Conservation (phyloP, 2,329 filamentous ascomycete genomes). For the Cladosporium cucumerinum region DNA sequence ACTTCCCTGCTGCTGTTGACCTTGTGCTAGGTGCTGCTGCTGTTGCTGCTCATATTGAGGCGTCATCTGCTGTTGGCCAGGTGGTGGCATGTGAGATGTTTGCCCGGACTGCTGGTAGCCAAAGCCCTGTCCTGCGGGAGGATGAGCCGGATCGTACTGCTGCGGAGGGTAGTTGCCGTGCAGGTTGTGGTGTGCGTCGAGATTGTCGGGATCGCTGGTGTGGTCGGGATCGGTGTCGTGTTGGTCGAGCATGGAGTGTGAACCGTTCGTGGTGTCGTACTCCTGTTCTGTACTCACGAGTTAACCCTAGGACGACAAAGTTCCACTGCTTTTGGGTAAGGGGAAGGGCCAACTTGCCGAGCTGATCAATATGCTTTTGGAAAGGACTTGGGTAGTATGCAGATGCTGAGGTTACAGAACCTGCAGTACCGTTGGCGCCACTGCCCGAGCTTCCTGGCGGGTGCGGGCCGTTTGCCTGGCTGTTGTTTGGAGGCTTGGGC, state of each 20-base stretch:
- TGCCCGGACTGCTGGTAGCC: slow-evolving; percentile 18
- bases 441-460: slow-evolving; percentile 30
- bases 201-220: slow-evolving; percentile 17
- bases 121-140: slow-evolving; percentile 18
- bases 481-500: slow-evolving; percentile 25
- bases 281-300: slow-evolving; percentile 80
- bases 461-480: slow-evolving; percentile 19
- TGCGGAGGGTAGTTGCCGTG: slow-evolving; percentile 30
- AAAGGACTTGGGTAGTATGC: slow-evolving; percentile 81
- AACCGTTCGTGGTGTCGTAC: slow-evolving; percentile 68
- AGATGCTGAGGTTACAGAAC: slow-evolving; percentile 37
- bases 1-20: slow-evolving; percentile 6
- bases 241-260: slow-evolving; percentile 68
- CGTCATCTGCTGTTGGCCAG: slow-evolving; percentile 22
- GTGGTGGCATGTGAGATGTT: slow-evolving; percentile 23
- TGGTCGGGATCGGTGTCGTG: slow-evolving; percentile 39
- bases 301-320: slow-evolving; percentile 68
- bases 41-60: slow-evolving; percentile 18
- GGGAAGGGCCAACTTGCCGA: slow-evolving; percentile 72
- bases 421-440: slow-evolving; percentile 36
- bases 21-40: slow-evolving; percentile 6
- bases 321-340: slow-evolving; percentile 48
- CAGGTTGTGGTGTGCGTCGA: slow-evolving; percentile 22
- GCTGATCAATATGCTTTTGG: slow-evolving; percentile 90
- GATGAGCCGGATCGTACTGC: slow-evolving; percentile 23